Percentiles rank a stretch among this genome's conserved stretches.
phyloP scores from a whole-genome alignment of 805 yeast species.

The Spathaspora passalidarum region DNA sequence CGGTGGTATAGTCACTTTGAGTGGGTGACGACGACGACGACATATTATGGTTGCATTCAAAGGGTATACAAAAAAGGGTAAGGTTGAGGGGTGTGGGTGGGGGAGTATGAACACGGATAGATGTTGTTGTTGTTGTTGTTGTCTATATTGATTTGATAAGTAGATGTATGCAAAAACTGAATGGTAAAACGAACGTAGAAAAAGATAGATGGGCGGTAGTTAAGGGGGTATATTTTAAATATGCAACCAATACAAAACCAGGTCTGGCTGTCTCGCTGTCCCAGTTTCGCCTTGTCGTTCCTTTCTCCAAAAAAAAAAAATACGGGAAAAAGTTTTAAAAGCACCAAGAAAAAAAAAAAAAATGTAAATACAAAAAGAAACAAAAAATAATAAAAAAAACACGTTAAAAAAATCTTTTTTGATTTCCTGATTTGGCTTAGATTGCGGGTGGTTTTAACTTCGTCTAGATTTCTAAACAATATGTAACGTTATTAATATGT shows the following conservation, averaged over 20 bases:
- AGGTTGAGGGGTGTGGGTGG: no score
- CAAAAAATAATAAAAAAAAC: not conserved
- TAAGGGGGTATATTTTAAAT: not conserved
- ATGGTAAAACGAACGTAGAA: no score
- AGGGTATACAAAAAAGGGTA: not conserved
- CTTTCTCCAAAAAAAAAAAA: not conserved
- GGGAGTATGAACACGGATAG: no score
- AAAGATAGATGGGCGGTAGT: no score
- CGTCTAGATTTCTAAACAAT: no score
- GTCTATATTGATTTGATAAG: no score
- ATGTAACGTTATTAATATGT: no score
- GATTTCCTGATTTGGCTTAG: no score
- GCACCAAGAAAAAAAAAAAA: slow-evolving; percentile 2
- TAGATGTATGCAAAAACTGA: not conserved
- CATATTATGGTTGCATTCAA: not conserved
- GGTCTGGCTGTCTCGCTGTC: not conserved
- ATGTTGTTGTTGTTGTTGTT: no score
- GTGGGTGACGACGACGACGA: not conserved
- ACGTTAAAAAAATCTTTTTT: not conserved
- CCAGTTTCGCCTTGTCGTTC: not conserved
- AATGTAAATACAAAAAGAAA: not conserved
- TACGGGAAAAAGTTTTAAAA: not conserved
- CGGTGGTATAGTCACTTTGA: slow-evolving; percentile 35
- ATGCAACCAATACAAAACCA: not conserved
- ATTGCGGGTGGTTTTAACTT: no score